phyloP scores from a whole-genome alignment of 345 rosid species.

The Gossypium anomalum region DNA sequence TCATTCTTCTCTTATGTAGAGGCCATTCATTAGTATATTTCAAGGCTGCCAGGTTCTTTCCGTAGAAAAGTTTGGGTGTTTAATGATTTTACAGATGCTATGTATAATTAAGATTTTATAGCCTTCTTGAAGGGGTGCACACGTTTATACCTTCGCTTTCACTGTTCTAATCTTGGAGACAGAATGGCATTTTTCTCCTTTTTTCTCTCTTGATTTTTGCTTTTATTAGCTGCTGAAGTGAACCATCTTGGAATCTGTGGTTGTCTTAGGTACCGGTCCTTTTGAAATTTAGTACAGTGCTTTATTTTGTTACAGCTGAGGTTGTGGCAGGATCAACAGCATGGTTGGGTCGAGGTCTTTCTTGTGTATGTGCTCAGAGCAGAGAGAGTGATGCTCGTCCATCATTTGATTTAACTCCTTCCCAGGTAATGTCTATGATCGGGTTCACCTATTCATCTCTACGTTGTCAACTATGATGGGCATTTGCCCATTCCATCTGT shows the following conservation, averaged over 20 bases:
- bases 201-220: not conserved
- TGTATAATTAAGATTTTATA: not conserved
- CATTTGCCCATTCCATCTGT: not conserved
- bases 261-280: not conserved
- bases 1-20: not conserved
- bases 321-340: constrained; percentile 99
- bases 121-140: not conserved
- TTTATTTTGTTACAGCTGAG: constrained; percentile 75
- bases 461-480: not conserved
- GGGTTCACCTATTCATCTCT: not conserved
- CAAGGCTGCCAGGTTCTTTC: not conserved
- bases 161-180: not conserved
- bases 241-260: not conserved
- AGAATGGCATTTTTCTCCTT: not conserved
- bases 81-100: not conserved
- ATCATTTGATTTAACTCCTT: constrained; percentile 89
- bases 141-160: not conserved
- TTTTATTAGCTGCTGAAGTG: not conserved
- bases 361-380: constrained; percentile 97
- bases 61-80: not conserved
- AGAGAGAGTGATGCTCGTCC: constrained; percentile 80
- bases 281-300: constrained; percentile 7
- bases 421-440: constrained; percentile 50
- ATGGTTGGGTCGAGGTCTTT: constrained; percentile 96
- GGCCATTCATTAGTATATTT: not conserved